Conservation (phyloP, 352 stramenopile species). For the Phytophthora syringae region DNA sequence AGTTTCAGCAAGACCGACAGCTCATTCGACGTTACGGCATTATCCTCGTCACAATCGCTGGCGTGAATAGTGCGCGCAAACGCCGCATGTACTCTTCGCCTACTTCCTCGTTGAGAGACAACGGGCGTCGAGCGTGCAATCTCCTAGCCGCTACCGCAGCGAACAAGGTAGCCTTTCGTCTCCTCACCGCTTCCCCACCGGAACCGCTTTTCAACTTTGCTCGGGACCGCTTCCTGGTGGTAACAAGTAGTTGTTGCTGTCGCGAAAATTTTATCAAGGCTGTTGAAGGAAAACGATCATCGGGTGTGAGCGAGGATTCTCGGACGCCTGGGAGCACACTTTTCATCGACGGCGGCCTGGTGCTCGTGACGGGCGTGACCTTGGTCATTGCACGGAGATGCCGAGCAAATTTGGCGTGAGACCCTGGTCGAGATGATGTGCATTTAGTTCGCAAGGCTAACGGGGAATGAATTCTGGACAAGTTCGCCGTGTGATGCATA, state of each 20-base stretch:
- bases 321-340: background rate
- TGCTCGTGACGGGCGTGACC: slow-evolving; percentile 11
- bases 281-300: slow-evolving; percentile 10
- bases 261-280: background rate
- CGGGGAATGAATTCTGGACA: background rate
- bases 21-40: slow-evolving; percentile 34
- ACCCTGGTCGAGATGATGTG: too few species aligned
- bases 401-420: background rate
- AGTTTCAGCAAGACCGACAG: slow-evolving; percentile 40
- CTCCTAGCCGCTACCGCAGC: slow-evolving; percentile 17
- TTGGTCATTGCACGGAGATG: slow-evolving; percentile 8
- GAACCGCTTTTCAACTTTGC: slow-evolving; percentile 1
- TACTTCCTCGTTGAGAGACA: slow-evolving; percentile 26
- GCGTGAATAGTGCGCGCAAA: slow-evolving; percentile 39
- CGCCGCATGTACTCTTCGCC: slow-evolving; percentile 37
- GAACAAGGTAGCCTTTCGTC: slow-evolving; percentile 29
- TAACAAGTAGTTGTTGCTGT: background rate
- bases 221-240: slow-evolving; percentile 20
- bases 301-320: background rate
- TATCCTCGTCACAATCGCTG: slow-evolving; percentile 47
- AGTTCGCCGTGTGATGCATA: too few species aligned
- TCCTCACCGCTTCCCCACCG: slow-evolving; percentile 4
- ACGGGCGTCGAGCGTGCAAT: slow-evolving; percentile 7
- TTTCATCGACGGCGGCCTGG: background rate
- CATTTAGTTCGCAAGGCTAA: too few species aligned